Base-by-base conservation (phyloP, 768 basidiomycete species). In the Tubosaeta brunneosetosa region DNA sequence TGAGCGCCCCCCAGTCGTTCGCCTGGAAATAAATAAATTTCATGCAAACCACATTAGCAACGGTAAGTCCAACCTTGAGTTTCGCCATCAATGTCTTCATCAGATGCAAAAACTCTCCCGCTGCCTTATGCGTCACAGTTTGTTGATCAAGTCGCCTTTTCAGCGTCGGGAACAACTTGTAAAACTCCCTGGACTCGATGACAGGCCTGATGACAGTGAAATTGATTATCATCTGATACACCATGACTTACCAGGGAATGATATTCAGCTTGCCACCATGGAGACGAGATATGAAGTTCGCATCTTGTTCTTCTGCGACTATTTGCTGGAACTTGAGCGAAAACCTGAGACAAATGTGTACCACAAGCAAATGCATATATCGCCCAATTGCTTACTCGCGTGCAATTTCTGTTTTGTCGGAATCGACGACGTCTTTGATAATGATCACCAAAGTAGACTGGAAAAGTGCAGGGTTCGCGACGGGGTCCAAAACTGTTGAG, bases 381-480 rank as follows among this genome's bases (percentile, higher is more conserved):
- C 16, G 11, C n/a, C 27, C 12, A 44, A 19, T 8, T 3, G 34
- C 79, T 58, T 56, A 84, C 83, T 85, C 83, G 60, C 74, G 67
- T 7, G 74, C 77, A 32, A 85, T 82, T 47, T 85, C 84, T 0
- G 62, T 63, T 59, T 76, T 81, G 59, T 84, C 83, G 0, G 79
- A 75, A 44, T 85, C 83, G 5, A 82, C 74, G 11, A 85, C 83
- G 44, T 85, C 84, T 77, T 84, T 85, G 62, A 85, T 84, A 46
- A 85, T 82, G 55, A 85, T 83, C 7, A 75, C 74, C 12, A 85
- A 70, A 0, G 74, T 80, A 0, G 81, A 83, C 51, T 74, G 78
- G 66, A 85, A 85, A 19, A 85, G 71, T 13, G 69, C 71, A 0
- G 81, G 82, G 59, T 84, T 85, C 0, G 76, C 68, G 1, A 75